Evolutionary conservation across 192 early-diverging fungal species (phyloP), one percentile per base, ranked within the genome.

Genomic region (Coemansia sp.): DNA sequence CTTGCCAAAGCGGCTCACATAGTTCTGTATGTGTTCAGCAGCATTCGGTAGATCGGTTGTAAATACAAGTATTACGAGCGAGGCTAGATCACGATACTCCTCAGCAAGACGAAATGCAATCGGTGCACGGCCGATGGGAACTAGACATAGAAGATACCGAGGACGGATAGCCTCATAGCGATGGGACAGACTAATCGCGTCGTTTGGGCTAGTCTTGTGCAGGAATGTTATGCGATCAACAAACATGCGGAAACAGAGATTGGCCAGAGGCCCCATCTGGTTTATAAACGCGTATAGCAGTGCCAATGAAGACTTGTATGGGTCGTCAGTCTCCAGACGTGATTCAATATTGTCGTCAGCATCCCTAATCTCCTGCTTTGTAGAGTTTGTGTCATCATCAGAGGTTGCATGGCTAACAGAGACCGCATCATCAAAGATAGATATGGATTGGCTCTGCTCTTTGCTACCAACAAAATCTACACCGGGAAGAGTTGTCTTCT

Each of bases 31-130:
- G 22, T 61, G 68, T 5, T 66, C 62, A 11, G 67, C 70, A 9
- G 79, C 78, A 61, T 72, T 69, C 39, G 39, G 40, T 8, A 41
- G 22, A 22, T 72, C 67, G 11, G 77, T 57, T 21, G 68, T 60
- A 65, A 80, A 80, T 12, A 74, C 63, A 26, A 84, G 69, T 5
- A 54, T 52, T 19, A 77, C 73, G 4, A 84, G 74, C 13, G 75
- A 43, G 2, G 66, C 58, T 54, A 80, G 45, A 41, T 77, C 78
- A n/a, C 49, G 68, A 57, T 80, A 78, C 61, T 80, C 75, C 40
- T 80, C 83, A 16, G 83, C 78, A 43, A 84, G 61, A 15, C 68
- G 66, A 56, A 77, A 73, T 6, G 78, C 83, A 12, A 68, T 65
- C 41, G 75, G 63, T 0, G 68, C 72, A 26, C 72, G 73, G 49